Percentiles rank a stretch among this genome's conserved stretches.
Conservation (phyloP, 2,329 filamentous ascomycete species). For the Neopestalotiopsis sp. region DNA sequence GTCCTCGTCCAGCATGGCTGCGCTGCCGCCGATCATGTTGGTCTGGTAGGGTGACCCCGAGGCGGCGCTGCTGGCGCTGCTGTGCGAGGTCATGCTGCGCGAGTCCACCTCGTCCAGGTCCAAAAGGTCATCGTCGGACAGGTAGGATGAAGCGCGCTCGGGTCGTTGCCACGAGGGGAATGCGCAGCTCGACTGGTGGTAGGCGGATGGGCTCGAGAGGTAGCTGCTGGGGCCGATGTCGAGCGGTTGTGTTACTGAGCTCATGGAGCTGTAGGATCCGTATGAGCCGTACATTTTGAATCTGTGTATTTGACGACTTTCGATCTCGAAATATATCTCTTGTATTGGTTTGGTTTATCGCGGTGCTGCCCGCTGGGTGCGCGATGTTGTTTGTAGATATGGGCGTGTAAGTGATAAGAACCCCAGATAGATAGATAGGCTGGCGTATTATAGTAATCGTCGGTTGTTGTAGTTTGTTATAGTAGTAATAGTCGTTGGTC, state of each 20-base stretch:
- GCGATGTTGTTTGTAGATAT: slow-evolving; percentile 1
- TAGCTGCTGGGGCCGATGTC: slow-evolving; percentile 38
- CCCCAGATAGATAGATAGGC: slow-evolving; percentile 4
- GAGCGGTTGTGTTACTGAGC: slow-evolving; percentile 36
- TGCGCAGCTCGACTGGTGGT: slow-evolving; percentile 41
- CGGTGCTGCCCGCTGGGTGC: background rate
- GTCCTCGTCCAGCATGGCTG: slow-evolving; percentile 46
- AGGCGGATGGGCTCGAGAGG: slow-evolving; percentile 30
- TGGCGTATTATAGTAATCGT: background rate
- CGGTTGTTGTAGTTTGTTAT: background rate
- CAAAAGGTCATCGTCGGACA: slow-evolving; percentile 69
- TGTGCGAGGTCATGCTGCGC: slow-evolving; percentile 43
- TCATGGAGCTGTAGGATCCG: slow-evolving; percentile 43
- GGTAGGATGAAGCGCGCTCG: slow-evolving; percentile 57
- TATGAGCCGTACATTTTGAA: slow-evolving; percentile 38
- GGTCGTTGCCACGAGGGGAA: slow-evolving; percentile 49
- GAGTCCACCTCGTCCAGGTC: slow-evolving; percentile 50
- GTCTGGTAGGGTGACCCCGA: slow-evolving; percentile 44
- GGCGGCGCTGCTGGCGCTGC: slow-evolving; percentile 45
- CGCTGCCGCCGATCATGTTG: slow-evolving; percentile 21
- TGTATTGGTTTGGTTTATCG: background rate
- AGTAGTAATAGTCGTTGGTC: background rate
- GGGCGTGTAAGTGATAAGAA: slow-evolving; percentile 13
- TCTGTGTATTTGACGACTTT: background rate
- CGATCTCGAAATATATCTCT: background rate